These are phyloP conservation scores for Teratosphaeria viscida DNA, from an alignment of 2,329 filamentous ascomycete genomes.

Conservation along the genomic window DNA sequence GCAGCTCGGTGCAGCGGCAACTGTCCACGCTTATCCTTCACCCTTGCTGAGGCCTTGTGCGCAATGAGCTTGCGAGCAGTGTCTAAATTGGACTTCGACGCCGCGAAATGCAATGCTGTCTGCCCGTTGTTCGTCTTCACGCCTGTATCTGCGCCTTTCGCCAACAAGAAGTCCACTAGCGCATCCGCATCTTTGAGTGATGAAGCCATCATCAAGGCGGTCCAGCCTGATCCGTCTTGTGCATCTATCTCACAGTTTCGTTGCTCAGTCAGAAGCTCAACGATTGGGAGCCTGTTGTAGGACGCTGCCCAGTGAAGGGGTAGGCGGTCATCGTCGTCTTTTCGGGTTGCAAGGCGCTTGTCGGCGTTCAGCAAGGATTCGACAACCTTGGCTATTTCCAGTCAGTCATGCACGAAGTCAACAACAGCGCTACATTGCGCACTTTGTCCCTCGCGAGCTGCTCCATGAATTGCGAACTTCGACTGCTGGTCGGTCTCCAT, in stretches of 20 bases:
- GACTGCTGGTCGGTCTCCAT: conserved; percentile 32
- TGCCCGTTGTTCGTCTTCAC: conserved; percentile 63
- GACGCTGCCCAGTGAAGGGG: conserved; percentile 92
- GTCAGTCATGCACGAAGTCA: neutral
- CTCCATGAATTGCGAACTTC: conserved; percentile 78
- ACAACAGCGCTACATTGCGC: conserved; percentile 21
- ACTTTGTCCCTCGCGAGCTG: conserved; percentile 77
- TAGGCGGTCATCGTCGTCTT: conserved; percentile 78
- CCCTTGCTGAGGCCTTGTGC: conserved; percentile 63
- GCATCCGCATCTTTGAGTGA: conserved; percentile 63
- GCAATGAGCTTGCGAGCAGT: conserved; percentile 67
- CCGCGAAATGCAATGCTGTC: conserved; percentile 82
- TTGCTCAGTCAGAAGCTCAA: conserved; percentile 57
- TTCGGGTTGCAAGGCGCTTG: conserved; percentile 61
- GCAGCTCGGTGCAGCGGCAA: conserved; percentile 85
- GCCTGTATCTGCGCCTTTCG: conserved; percentile 61
- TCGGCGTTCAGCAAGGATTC: conserved; percentile 70
- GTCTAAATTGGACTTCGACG: conserved; percentile 81
- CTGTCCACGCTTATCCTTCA: conserved; percentile 80
- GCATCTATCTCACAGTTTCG: conserved; percentile 76
- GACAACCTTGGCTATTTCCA: conserved; percentile 49
- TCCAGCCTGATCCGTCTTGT: conserved; percentile 73
- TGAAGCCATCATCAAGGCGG: conserved; percentile 71
- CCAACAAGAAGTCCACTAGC: conserved; percentile 56
- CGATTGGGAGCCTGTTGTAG: conserved; percentile 67